Conservation (phyloP, 2,329 filamentous ascomycete genomes). For the Beauveria asiatica region DNA sequence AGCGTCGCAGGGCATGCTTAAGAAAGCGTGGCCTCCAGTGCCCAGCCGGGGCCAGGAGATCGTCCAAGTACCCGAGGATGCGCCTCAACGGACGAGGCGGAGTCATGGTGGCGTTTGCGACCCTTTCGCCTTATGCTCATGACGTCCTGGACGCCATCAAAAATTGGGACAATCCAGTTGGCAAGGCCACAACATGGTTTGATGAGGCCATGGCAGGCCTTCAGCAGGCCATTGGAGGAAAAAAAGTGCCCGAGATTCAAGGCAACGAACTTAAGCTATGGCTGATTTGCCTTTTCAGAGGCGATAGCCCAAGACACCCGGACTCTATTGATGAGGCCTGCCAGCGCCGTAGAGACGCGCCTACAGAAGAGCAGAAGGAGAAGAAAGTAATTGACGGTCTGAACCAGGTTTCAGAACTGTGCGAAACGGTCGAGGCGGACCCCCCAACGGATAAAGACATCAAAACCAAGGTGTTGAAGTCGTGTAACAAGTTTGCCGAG, state of each 20-base stretch:
- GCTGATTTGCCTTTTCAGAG: neutral
- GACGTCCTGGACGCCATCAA: neutral
- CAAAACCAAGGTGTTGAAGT: neutral
- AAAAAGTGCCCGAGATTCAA: neutral
- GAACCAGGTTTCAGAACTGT: neutral
- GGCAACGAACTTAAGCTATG: neutral
- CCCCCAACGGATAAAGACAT: neutral
- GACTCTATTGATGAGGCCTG: neutral
- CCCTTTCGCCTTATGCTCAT: neutral
- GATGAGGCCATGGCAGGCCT: neutral
- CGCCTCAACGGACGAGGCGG: neutral
- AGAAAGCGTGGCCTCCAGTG: neutral
- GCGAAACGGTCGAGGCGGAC: neutral
- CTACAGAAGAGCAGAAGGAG: neutral
- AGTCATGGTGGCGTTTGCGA: neutral
- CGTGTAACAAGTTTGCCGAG: neutral
- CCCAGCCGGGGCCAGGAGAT: neutral
- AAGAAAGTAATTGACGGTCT: neutral
- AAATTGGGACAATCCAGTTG: neutral
- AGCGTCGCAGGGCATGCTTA: neutral
- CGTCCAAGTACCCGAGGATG: neutral
- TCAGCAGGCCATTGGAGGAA: neutral
- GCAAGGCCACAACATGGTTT: neutral
- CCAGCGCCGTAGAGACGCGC: neutral
- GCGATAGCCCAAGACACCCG: neutral